A percentile compares a stretch with the other conserved stretches of the same genome.
Evolutionary conservation across 129 eudicot species (phyloP).

Genomic region (Logfia minima): DNA sequence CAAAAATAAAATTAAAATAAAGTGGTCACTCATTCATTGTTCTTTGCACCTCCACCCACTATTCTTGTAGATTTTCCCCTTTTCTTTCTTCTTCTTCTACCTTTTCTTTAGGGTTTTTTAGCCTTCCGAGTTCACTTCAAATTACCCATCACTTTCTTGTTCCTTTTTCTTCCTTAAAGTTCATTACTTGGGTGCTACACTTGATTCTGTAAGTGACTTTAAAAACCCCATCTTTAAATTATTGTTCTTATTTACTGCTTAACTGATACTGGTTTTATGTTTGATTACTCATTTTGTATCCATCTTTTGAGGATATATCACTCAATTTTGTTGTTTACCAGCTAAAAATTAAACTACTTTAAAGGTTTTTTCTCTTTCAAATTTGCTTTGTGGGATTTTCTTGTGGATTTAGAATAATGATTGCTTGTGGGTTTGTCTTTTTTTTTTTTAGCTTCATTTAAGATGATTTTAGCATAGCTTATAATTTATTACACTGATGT

Average conservation of each 20-base stretch:
- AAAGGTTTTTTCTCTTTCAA: slow-evolving; percentile 6
- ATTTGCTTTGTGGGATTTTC: not conserved
- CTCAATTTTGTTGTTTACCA: not conserved
- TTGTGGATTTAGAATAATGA: not conserved
- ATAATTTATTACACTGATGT: not conserved
- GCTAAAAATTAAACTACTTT: not conserved
- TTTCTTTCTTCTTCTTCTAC: slow-evolving; percentile 8
- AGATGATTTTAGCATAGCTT: slow-evolving; percentile 10
- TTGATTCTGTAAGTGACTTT: slow-evolving; percentile 23
- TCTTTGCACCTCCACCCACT: slow-evolving; percentile 44
- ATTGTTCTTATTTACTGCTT: not conserved
- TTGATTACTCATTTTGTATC: slow-evolving; percentile 1
- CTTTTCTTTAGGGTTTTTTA: slow-evolving; percentile 45
- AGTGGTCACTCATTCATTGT: slow-evolving; percentile 29
- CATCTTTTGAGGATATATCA: not conserved
- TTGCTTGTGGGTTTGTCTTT: slow-evolving; percentile 10
- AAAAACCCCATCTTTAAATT: not conserved
- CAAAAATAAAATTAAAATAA: not conserved
- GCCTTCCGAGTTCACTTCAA: slow-evolving; percentile 18
- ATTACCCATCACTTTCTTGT: not conserved
- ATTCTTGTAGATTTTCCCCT: slow-evolving; percentile 18
- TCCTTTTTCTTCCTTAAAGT: not conserved
- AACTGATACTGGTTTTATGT: slow-evolving; percentile 1
- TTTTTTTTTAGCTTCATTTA: not conserved
- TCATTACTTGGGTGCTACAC: not conserved